Base-by-base conservation (phyloP, 2,329 filamentous ascomycete species). In the Aspergillus latus region DNA sequence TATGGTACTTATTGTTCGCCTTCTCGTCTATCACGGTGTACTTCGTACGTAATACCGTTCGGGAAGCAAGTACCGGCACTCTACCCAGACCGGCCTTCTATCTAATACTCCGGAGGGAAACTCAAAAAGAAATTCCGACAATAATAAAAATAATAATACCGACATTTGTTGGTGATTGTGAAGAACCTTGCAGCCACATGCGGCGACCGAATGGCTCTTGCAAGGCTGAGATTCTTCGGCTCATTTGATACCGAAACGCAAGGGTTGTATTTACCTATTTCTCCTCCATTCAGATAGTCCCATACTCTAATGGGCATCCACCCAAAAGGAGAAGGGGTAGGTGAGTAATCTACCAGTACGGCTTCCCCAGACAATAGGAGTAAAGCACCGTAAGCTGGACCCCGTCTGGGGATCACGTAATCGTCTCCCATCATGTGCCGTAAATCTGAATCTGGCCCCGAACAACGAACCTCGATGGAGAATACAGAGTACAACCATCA, bases 131-230 rank as follows among this genome's bases (percentile, higher is more conserved):
- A 48, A 29, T 16, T 5, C 49, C 40, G 21, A 21, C 21, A 21
- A 21, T 21, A 21, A 21, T 21, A 21, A 21, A 21, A 21, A 21
- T 21, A 45, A 30, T 47, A 30, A 47, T n/a, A 30, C 15, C n/a
- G 37, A 15, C 15, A 21, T 21, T 42, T 8, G 37, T 28, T 40
- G 46, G 37, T 56, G 46, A 49, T 46, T 36, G 39, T 43, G 44
- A 59, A 57, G 42, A 46, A 48, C 51, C 58, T 57, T 59, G 55
- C 58, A 59, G 54, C 53, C 50, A 50, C 42, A 49, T 49, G 46
- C 45, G 36, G 37, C 45, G 48, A 42, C 52, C 50, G 43, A 45
- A 39, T 42, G 49, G 53, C 15, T 26, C 16, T 52, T 57, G 58
- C 45, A 54, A 60, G 54, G 58, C 58, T 60, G 37, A 32, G 54